Base-by-base conservation (phyloP, 176 grass and related monocot genomes). In the Tillandsia fasciculata region DNA sequence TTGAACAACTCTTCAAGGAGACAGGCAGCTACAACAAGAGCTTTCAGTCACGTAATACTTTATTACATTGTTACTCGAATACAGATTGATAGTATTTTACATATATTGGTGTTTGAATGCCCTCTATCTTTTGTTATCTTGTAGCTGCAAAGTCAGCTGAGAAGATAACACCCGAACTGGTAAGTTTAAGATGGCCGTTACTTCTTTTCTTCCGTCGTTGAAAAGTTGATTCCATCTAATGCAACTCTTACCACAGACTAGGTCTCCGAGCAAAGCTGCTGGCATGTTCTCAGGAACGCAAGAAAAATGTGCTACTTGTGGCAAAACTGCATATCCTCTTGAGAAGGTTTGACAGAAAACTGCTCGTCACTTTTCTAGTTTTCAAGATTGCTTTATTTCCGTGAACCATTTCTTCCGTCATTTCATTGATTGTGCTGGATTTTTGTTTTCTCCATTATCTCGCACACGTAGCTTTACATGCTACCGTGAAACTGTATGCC, bases 201-300 rank as follows among this genome's bases (percentile, higher is more conserved):
- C 12, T 13, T 59, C 54, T 59, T 14, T 59, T 56, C 53, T 56
- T 56, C 10, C 4, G 1, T 56, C 2, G 13, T 18, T 59, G 47
- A 8, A 17, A 20, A 8, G 8, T 1, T 59, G 5, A 59, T 20
- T 14, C 4, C 54, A 24, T 24, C 14, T 53, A 10, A 22, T n/a
- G 50, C 50, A 15, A 53, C 69, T 29, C 59, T 17, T 2, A 48
- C 51, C 64, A 2, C 87, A 93, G 94, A 93, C 87, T 50, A 84
- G 86, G 72, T 88, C 87, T 14, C 89, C 86, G 14, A 99, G 89
- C 74, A 92, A 93, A 90, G 89, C 84, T 23, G 87, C 87, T 0
- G 71, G 79, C 48, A 99, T 93, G 89, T 99, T 99, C 67, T 93
- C 84, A 42, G 94, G 94, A 64, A 99, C 94, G 53, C 89, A 99